A percentile compares a stretch with the other conserved stretches of the same genome.
phyloP scores from a whole-genome alignment of 441 rosid genomes.

The Arabidopsis lyrata region DNA sequence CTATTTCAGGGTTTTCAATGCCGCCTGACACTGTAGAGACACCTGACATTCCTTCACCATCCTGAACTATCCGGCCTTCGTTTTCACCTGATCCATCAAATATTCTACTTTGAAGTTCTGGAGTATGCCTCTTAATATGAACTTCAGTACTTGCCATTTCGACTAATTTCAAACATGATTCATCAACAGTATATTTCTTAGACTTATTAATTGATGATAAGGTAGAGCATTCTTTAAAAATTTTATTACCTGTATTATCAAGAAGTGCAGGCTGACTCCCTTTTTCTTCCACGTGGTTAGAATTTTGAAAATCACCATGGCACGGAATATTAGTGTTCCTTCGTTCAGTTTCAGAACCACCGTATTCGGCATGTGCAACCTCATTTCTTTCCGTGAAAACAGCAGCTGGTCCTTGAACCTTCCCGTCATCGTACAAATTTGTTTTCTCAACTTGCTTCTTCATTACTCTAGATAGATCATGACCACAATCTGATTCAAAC shows the following conservation, averaged over 20 bases:
- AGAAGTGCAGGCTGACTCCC: conserved; percentile 38
- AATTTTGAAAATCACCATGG: conserved; percentile 39
- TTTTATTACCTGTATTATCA: conserved; percentile 43
- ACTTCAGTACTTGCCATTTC: conserved; percentile 43
- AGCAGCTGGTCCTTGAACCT: conserved; percentile 57
- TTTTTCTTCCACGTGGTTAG: conserved; percentile 47
- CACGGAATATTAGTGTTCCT: conserved; percentile 34
- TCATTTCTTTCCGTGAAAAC: conserved; percentile 42
- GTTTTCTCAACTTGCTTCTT: conserved; percentile 53
- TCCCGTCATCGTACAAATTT: conserved; percentile 60
- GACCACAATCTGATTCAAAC: conserved; percentile 56
- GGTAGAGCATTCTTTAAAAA: conserved; percentile 35
- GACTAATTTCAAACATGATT: conserved; percentile 42
- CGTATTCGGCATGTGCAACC: conserved; percentile 28
- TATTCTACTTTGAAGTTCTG: conserved; percentile 39
- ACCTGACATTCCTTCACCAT: conserved; percentile 49
- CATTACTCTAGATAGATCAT: conserved; percentile 47
- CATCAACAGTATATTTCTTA: conserved; percentile 37
- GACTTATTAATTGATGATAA: conserved; percentile 35
- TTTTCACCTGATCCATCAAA: conserved; percentile 42
- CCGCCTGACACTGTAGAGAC: conserved; percentile 48
- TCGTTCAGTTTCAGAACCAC: conserved; percentile 46
- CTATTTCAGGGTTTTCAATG: conserved; percentile 44
- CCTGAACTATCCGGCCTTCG: conserved; percentile 43
- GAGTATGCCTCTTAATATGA: conserved; percentile 39